Evolutionary conservation across 1,284 basidiomycete species (phyloP), one percentile per base, ranked within the genome.

Genomic region (Ustilago esculenta): DNA sequence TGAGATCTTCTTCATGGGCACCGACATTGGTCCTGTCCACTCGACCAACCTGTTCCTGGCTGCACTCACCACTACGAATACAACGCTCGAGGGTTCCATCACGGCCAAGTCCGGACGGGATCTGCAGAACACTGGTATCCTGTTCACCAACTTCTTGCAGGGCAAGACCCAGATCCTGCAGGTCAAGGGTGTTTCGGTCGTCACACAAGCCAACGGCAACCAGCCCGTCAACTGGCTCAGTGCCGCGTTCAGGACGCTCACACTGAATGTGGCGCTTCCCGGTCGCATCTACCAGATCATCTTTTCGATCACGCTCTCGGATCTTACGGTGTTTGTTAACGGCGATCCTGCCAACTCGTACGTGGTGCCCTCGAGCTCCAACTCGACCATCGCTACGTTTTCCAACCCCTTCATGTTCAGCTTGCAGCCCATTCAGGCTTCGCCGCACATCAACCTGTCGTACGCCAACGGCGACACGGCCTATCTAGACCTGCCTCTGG

Each of bases 321-420:
- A 91, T 79, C 83, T 91, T 35, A 84, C 84, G 24, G 81, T 90
- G 24, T 85, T 82, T 1, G 84, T 90, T 81, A 83, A 85, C 42
- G 68, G 57, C 33, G 36, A 73, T 35, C 67, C 64, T 12, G 51
- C 56, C 27, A 53, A 72, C 39, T 66, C 68, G 32, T 81, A 76
- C 66, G 49, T 45, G 8, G 47, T 75, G 12, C 72, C 65, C 1
- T 60, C 58, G 32, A 66, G 63, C 12, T 67, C 59, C 29, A 84
- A 87, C 53, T 83, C 84, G 53, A 89, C 89, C 1, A 67, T 88
- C 4, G 90, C 89, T 14, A 83, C 85, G 59, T 90, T 89, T 78
- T 87, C 87, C 81, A 92, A 91, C 81, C 90, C 90, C 1, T 91
- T 92, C 81, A 88, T 87, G 10, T 92, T 91, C 83, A 87, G 87